Base-by-base conservation (phyloP, 257 asterid species). In the Solanum infundibuliforme region DNA sequence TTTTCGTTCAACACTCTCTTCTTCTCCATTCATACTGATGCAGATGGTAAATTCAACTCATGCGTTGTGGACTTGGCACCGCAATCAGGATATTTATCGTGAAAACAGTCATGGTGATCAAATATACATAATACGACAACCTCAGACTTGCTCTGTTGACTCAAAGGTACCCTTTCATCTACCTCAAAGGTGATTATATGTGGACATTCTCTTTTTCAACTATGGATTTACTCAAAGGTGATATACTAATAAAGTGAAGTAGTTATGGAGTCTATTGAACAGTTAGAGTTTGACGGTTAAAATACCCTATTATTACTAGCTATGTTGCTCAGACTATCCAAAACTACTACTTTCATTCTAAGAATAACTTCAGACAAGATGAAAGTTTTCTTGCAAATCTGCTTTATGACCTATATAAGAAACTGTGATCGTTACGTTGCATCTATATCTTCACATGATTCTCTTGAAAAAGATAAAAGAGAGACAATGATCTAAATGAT, bases 31-130 rank as follows among this genome's bases (percentile, higher is more conserved):
- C 39, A 46, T 32, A 43, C 7, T 62, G 69, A 1, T 83, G 88
- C 91, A 95, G 98, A 98, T 96, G 81, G 91, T 87, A 91, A 97
- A 97, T 87, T 89, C 94, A 41, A 95, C 96, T 1, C 71, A 95
- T 83, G 98, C 98, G 2, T 89, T 97, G 16, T 97, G 98, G 99
- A 97, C 98, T 34, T 97, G 99, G 98, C 99, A 97, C 86, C 88
- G 99, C 90, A 97, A 95, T 87, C 98, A 95, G 87, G 98, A 93
- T 32, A 91, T 92, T 39, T 95, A 95, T 86, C 85, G 92, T 74
- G 91, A 89, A 77, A 76, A 93, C 89, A 92, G 90, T 89, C 88
- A 84, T 6, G 99, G 98, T 7, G 99, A 97, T 88, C 95, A 92
- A 83, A 93, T 97, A 81, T 97, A 94, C 94, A 91, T 97, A 58